A percentile compares a stretch with the other conserved stretches of the same genome.
Conservation (phyloP, 176 grass and related monocot species). For the Carex cristatella region DNA sequence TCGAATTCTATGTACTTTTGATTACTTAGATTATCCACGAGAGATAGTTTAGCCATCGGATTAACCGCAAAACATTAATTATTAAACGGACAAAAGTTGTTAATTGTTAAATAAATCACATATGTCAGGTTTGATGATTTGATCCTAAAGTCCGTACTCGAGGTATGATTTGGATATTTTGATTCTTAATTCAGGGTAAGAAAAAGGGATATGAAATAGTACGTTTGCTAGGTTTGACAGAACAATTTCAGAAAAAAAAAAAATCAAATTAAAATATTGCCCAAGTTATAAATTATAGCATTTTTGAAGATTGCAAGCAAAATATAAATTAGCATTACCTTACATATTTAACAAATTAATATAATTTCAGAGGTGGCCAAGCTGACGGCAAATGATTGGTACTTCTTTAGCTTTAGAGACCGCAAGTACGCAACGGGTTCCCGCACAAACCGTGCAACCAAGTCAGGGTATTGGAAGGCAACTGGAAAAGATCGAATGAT, state of each 20-base stretch:
- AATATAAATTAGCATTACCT: not conserved
- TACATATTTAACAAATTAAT: not conserved
- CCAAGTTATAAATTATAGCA: not conserved
- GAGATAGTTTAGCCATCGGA: not conserved
- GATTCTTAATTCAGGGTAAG: not conserved
- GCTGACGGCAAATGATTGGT: constrained; percentile 76
- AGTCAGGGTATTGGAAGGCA: constrained; percentile 80
- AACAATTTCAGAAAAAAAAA: not conserved
- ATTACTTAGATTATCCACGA: not conserved
- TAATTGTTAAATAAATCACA: not conserved
- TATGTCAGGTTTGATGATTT: not conserved
- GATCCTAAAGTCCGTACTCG: not conserved
- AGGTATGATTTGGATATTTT: not conserved
- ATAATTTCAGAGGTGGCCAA: constrained; percentile 51
- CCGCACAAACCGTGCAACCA: constrained; percentile 79
- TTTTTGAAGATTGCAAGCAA: not conserved
- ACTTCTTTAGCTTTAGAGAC: constrained; percentile 95
- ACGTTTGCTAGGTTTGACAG: not conserved
- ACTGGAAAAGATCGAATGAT: constrained; percentile 75
- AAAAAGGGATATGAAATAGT: too few species aligned
- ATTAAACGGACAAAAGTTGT: not conserved
- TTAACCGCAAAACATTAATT: too few species aligned
- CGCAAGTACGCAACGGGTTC: constrained; percentile 80
- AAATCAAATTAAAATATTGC: not conserved
- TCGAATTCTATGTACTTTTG: not conserved